Evolutionary conservation across 225 moss, liverwort and hornwort genomes (phyloP), one percentile per base, ranked within the genome.

Genomic region (Asterella californica): DNA sequence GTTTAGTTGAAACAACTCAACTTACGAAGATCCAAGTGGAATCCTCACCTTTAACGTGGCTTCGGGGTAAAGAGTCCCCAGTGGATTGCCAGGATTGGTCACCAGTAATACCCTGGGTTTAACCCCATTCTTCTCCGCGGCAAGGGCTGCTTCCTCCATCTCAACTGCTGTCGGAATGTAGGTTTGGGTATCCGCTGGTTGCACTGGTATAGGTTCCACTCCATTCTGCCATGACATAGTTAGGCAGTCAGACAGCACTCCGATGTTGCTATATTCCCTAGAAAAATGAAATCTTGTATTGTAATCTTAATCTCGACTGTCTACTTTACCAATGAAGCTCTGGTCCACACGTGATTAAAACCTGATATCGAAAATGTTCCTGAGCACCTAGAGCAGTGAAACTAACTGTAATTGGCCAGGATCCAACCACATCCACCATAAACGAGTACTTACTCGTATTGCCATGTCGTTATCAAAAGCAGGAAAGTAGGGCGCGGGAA

Each of bases 381-480:
- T 37, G 59, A 76, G 59, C 68, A 61, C 12, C 60, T 14, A 24
- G 60, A 27, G 24, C 60, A 61, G 22, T 25, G 10, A 27, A 27
- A 6, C 10, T 9, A 18, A 2, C 5, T 27, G n/a, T 25, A 0
- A 61, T 61, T 61, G 61, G 11, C 61, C 10, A 27, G n/a, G 1
- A 25, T 21, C 27, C n/a, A 61, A 27, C 61, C 61, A 61, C 25
- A 25, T 61, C n/a, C 19, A 61, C n/a, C 25, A 27, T 8, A 34
- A 21, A 15, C 57, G 24, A 76, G 9, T 19, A 78, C 94, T 80
- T 79, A 94, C 94, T 86, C 97, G 90, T 75, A 99, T 93, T 64
- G 89, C 87, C 94, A 99, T 92, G 83, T 99, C 97, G 78, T 99
- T 99, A 81, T 99, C 97, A 52, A 99, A 99, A 71, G 97, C 97